Evolutionary conservation across 2,329 filamentous ascomycete genomes (phyloP).

Genomic region (Calycina herbarum): DNA sequence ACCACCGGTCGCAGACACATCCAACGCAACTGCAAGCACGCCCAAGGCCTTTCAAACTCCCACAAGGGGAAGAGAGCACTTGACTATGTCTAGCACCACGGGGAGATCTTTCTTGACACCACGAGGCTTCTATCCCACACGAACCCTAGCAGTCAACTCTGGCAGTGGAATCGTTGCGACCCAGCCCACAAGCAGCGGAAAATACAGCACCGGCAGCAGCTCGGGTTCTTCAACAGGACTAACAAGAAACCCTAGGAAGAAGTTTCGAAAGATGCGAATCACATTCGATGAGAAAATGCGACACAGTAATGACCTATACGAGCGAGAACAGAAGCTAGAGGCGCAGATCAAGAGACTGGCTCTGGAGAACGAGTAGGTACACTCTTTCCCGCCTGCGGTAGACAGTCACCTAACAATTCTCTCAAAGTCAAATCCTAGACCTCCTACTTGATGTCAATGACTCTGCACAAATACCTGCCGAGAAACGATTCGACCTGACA

Average conservation of each 20-base stretch:
- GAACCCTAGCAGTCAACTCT: not conserved
- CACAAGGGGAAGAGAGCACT: not conserved
- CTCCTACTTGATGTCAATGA: conserved; percentile 88
- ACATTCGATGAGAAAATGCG: conserved; percentile 76
- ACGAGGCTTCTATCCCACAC: not conserved
- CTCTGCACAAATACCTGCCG: conserved; percentile 71
- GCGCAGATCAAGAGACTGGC: conserved; percentile 80
- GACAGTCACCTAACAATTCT: conserved; percentile 9
- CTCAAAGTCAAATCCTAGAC: conserved; percentile 77
- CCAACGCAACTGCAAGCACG: not conserved
- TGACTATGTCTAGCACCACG: not conserved
- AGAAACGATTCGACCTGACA: conserved; percentile 72
- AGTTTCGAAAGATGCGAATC: conserved; percentile 89
- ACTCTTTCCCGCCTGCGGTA: not conserved
- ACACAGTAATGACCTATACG: conserved; percentile 79
- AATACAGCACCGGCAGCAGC: not conserved
- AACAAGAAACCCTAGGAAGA: conserved; percentile 70
- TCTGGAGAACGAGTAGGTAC: conserved; percentile 86
- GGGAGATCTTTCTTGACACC: not conserved
- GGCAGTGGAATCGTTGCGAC: not conserved
- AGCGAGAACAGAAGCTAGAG: conserved; percentile 76
- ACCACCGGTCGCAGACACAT: not conserved
- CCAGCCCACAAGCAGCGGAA: not conserved
- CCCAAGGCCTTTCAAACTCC: not conserved
- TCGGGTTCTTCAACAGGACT: conserved; percentile 35